Base-by-base conservation (phyloP, 148 eudicot genomes). In the Tetragonia tetragonoides region DNA sequence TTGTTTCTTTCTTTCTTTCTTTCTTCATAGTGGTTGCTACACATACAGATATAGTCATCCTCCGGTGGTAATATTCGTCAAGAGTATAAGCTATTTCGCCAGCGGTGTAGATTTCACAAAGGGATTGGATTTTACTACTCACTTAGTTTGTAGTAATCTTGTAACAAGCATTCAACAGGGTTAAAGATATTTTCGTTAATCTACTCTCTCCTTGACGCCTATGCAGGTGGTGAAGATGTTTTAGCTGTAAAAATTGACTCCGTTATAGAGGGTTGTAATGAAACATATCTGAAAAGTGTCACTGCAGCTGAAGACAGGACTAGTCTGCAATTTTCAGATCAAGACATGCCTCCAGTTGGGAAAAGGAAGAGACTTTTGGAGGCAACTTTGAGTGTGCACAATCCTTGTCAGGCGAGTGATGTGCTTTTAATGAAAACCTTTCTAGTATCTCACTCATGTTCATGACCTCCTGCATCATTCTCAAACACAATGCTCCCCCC, bases 361-460 rank as follows among this genome's bases (percentile, higher is more conserved):
- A 81, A 76, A 80, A 84, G 87, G 75, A 82, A 81, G 77, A 84
- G 74, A 78, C 81, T 86, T 69, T 78, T 83, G 37, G 89, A 89
- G 70, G 89, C 90, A 38, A 76, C 74, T 76, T 78, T 86, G 75
- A 67, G 71, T 73, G 56, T 72, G 38, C 88, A 39, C 47, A 81
- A 68, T 78, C 82, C 90, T 24, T 83, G 89, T 81, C 88, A 83
- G 88, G 93, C 83, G 71, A 76, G 86, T 73, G 49, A 24, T 61
- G 39, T 38, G 51, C 39, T 72, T 54, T 7, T 51, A 53, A 9
- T 75, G 3, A 10, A 7, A 34, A n/a, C n/a, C 21, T 63, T 73
- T 83, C 47, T 38, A 6, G 7, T 28, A 44, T 77, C 60, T 66
- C 68, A 51, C 37, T 20, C 39, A 20, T 59, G 71, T 4, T 46